A percentile compares a stretch with the other conserved stretches of the same genome.
Conservation (phyloP, 2,329 filamentous ascomycete species). For the Colletotrichum tofieldiae region DNA sequence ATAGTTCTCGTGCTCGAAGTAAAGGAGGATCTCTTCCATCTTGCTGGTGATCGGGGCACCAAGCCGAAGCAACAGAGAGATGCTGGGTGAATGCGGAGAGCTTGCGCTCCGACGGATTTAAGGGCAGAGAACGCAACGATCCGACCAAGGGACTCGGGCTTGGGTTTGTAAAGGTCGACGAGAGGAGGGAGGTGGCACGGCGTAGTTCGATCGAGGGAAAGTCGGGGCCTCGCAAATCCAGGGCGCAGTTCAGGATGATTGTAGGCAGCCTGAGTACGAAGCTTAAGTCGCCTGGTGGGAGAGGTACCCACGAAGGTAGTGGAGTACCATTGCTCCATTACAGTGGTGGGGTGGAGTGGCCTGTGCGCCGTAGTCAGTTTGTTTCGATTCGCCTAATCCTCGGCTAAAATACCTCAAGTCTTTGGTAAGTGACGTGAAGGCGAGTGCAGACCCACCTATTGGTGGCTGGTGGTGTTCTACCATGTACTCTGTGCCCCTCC, state of each 20-base stretch:
- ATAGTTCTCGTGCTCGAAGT: slow-evolving; percentile 57
- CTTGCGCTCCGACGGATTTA: slow-evolving; percentile 16
- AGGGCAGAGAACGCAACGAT: slow-evolving; percentile 1
- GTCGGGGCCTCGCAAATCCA: not conserved
- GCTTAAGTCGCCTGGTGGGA: slow-evolving; percentile 22
- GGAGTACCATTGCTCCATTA: slow-evolving; percentile 17
- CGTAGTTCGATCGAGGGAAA: not conserved
- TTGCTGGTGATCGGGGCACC: slow-evolving; percentile 30
- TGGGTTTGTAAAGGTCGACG: not conserved
- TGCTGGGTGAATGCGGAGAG: slow-evolving; percentile 15
- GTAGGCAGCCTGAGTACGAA: slow-evolving; percentile 25
- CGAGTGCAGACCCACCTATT: not conserved
- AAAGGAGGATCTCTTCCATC: slow-evolving; percentile 57
- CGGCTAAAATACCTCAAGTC: slow-evolving; percentile 1
- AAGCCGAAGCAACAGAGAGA: slow-evolving; percentile 12
- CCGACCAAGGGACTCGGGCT: not conserved
- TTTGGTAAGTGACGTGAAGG: not conserved
- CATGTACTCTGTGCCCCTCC: not conserved
- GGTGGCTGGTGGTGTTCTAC: not conserved
- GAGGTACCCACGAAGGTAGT: slow-evolving; percentile 13
- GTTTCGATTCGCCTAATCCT: slow-evolving; percentile 23
- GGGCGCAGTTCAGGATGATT: slow-evolving; percentile 2
- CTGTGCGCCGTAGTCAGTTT: slow-evolving; percentile 18
- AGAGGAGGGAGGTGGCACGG: not conserved
- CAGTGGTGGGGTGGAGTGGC: slow-evolving; percentile 28